A percentile compares a stretch with the other conserved stretches of the same genome.
Conservation (phyloP, 2,329 filamentous ascomycete species). For the Podosphaera xanthii region DNA sequence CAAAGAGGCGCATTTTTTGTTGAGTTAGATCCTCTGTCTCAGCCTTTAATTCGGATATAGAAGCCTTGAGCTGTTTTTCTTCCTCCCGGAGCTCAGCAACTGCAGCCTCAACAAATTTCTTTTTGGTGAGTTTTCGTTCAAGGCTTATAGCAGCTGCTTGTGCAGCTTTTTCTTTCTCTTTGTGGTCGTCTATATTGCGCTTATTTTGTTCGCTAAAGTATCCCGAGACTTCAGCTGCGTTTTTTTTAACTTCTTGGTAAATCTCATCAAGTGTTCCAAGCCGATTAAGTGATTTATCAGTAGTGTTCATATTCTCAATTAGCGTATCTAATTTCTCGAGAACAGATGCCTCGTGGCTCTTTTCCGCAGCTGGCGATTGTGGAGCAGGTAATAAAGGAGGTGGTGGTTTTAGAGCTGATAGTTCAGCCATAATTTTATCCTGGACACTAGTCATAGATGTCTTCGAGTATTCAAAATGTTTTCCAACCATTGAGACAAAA, state of each 20-base stretch:
- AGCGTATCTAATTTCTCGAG: conserved; percentile 34
- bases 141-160: conserved; percentile 63
- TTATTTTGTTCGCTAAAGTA: conserved; percentile 61
- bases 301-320: conserved; percentile 39
- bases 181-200: conserved; percentile 52
- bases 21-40: conserved; percentile 56
- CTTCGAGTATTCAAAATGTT: conserved; percentile 79
- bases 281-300: conserved; percentile 48
- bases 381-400: not conserved
- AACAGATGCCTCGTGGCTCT: conserved; percentile 40
- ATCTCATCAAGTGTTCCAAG: conserved; percentile 73
- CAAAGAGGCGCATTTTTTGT: conserved; percentile 59
- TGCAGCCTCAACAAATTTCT: conserved; percentile 34
- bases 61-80: conserved; percentile 36
- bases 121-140: conserved; percentile 48
- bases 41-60: conserved; percentile 23
- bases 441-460: conserved; percentile 32
- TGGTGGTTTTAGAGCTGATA: conserved; percentile 19
- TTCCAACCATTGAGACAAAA: conserved; percentile 56
- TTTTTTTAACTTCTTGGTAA: conserved; percentile 65
- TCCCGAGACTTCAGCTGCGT: conserved; percentile 60
- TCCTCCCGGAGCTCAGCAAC: conserved; percentile 29
- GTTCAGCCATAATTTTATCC: conserved; percentile 31
- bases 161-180: conserved; percentile 54
- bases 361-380: conserved; percentile 12